Evolutionary conservation across 2,329 filamentous ascomycete genomes (phyloP).

Genomic region (Penicillium janthinellum): DNA sequence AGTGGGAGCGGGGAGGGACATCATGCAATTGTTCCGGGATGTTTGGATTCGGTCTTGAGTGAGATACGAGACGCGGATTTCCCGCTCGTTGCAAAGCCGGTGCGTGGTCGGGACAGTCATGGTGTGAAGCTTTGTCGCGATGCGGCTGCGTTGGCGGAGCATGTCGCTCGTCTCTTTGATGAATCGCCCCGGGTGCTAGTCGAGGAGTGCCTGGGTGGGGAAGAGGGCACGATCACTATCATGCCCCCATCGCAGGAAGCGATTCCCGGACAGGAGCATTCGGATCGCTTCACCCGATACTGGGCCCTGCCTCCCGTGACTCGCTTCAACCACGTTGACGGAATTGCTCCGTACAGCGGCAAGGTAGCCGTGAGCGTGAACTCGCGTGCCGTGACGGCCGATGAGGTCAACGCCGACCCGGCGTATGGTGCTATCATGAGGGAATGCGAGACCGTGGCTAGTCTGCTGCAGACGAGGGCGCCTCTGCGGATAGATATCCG

Average conservation of each 20-base stretch:
- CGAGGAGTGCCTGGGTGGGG: constrained; percentile 52
- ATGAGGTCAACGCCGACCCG: constrained; percentile 36
- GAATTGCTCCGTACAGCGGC: constrained; percentile 54
- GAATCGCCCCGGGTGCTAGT: constrained; percentile 47
- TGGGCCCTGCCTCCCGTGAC: constrained; percentile 50
- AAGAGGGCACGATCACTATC: constrained; percentile 55
- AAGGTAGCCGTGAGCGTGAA: constrained; percentile 52
- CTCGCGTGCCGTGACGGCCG: constrained; percentile 42
- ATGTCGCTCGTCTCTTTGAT: constrained; percentile 38
- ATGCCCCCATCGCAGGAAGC: constrained; percentile 50
- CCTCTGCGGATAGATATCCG: constrained; percentile 53
- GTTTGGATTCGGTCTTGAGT: constrained; percentile 1
- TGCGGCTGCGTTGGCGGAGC: constrained; percentile 34
- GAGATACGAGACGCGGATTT: constrained; percentile 25
- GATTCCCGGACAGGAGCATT: not conserved
- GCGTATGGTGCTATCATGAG: constrained; percentile 36
- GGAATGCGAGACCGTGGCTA: constrained; percentile 47
- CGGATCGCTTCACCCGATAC: constrained; percentile 32
- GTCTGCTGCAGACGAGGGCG: constrained; percentile 45
- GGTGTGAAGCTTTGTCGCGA: constrained; percentile 52
- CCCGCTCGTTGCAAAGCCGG: constrained; percentile 53
- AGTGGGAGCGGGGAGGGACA: constrained; percentile 9
- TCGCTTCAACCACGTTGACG: constrained; percentile 52
- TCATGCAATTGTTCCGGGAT: not conserved
- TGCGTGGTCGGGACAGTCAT: constrained; percentile 53